Conservation (phyloP, 306 rosid genomes). For the Pyrus bretschneideri region DNA sequence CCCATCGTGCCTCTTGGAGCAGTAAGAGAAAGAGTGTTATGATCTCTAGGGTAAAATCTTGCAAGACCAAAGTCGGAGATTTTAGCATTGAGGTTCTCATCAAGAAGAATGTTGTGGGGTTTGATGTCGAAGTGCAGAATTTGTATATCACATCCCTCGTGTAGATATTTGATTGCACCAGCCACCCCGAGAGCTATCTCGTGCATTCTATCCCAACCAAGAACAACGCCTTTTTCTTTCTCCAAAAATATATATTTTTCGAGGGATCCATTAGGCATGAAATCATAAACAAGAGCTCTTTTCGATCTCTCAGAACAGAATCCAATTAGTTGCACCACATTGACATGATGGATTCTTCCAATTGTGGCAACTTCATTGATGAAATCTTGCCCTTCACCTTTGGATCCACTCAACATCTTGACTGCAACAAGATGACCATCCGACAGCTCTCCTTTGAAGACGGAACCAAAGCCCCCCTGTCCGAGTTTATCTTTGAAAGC, state of each 20-base stretch:
- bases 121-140: conserved; percentile 13
- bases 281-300: conserved; percentile 9
- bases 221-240: not conserved
- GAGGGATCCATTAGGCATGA: conserved; percentile 14
- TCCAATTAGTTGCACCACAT: conserved; percentile 8
- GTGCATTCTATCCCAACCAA: conserved; percentile 4
- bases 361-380: conserved; percentile 1
- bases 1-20: conserved; percentile 9
- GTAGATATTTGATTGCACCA: not conserved
- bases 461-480: not conserved
- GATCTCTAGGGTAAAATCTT: not conserved
- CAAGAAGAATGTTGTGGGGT: conserved; percentile 14
- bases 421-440: conserved; percentile 2
- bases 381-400: conserved; percentile 1
- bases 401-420: conserved; percentile 3
- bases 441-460: conserved; percentile 5
- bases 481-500: not conserved
- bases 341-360: conserved; percentile 12
- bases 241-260: not conserved
- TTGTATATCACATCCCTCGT: conserved; percentile 10
- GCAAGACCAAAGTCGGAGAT: conserved; percentile 19
- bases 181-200: conserved; percentile 9
- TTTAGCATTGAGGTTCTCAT: not conserved
- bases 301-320: not conserved
- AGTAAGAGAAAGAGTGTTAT: not conserved